A percentile compares a stretch with the other conserved stretches of the same genome.
These are phyloP conservation scores for Geosmithia morbida DNA, from an alignment of 2,329 filamentous ascomycete genomes.

Conservation along the genomic window DNA sequence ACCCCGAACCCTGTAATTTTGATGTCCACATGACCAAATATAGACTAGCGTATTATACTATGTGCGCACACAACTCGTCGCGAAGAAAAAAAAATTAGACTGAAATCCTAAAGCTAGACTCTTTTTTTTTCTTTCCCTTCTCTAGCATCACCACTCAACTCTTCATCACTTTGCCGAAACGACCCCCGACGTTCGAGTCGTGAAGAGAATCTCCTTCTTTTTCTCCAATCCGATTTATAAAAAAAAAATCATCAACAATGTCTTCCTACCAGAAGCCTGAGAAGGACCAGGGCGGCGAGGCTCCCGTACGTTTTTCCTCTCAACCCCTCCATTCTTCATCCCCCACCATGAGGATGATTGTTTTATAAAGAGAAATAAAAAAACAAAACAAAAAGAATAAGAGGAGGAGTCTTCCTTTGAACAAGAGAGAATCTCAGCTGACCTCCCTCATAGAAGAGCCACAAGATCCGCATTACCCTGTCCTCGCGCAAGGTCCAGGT, in stretches of 20 bases:
- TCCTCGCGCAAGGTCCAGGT: slow-evolving; percentile 88
- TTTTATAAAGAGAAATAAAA: too few relatives aligned
- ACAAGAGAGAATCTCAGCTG: too few relatives aligned
- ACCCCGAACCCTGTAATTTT: neutral
- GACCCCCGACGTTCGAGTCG: slow-evolving; percentile 55
- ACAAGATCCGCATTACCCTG: slow-evolving; percentile 97
- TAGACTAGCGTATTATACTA: slow-evolving; percentile 5
- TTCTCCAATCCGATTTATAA: too few relatives aligned
- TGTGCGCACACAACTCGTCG: slow-evolving; percentile 3
- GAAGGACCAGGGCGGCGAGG: slow-evolving; percentile 84
- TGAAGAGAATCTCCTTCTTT: slow-evolving; percentile 39
- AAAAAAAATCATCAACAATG: slow-evolving; percentile 45
- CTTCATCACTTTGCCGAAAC: slow-evolving; percentile 76
- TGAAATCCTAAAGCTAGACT: slow-evolving; percentile 2
- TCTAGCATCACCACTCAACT: slow-evolving; percentile 12
- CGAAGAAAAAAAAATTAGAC: slow-evolving; percentile 3
- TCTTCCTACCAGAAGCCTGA: slow-evolving; percentile 82
- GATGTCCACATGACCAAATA: neutral
- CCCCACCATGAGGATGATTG: neutral
- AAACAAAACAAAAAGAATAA: too few relatives aligned
- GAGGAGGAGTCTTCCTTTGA: too few relatives aligned
- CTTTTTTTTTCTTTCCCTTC: slow-evolving; percentile 4
- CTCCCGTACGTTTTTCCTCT: slow-evolving; percentile 48
- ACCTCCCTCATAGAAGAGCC: slow-evolving; percentile 54
- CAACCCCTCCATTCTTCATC: neutral